A percentile compares a stretch with the other conserved stretches of the same genome.
phyloP scores from a whole-genome alignment of 2,329 filamentous ascomycete genomes.

The Decorospora gaudefroyi region DNA sequence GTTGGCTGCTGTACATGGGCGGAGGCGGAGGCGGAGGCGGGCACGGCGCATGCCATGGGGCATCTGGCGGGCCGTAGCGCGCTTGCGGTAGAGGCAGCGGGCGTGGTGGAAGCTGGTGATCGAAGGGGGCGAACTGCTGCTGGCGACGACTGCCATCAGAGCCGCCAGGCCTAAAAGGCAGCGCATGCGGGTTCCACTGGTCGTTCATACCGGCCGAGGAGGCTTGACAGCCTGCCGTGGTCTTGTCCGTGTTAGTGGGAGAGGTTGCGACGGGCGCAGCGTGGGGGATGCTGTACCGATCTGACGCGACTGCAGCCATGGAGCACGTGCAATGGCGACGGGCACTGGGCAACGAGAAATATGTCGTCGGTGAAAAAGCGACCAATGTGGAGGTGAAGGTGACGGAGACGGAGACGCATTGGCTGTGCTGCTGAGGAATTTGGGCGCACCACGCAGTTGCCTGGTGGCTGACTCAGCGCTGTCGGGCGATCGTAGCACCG shows the following conservation, averaged over 20 bases:
- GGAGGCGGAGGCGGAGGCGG: conserved; percentile 15
- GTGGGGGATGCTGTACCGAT: conserved; percentile 35
- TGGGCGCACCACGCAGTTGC: conserved; percentile 15
- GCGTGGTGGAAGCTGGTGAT: conserved; percentile 13
- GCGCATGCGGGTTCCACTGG: conserved; percentile 25
- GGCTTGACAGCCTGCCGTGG: conserved; percentile 27
- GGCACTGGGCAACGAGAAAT: conserved; percentile 15
- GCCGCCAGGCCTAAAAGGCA: conserved; percentile 27
- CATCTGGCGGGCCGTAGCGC: conserved; percentile 9
- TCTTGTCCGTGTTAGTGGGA: conserved; percentile 34
- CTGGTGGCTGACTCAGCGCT: conserved; percentile 18
- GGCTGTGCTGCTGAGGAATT: conserved; percentile 2
- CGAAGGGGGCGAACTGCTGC: conserved; percentile 16
- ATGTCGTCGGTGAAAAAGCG: conserved; percentile 8
- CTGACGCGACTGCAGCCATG: conserved; percentile 32
- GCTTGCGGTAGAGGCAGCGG: conserved; percentile 12
- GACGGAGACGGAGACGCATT: conserved; percentile 20
- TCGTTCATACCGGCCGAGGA: conserved; percentile 32
- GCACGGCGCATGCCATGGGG: conserved; percentile 15
- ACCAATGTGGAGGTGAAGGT: conserved; percentile 13
- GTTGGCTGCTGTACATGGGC: conserved; percentile 14
- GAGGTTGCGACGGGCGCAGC: conserved; percentile 28
- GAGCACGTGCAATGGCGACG: conserved; percentile 24
- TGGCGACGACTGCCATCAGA: conserved; percentile 11
- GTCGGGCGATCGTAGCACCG: conserved; percentile 18